A percentile compares a stretch with the other conserved stretches of the same genome.
phyloP scores from a whole-genome alignment of 2,329 filamentous ascomycete genomes.

The Exophiala viscosa region DNA sequence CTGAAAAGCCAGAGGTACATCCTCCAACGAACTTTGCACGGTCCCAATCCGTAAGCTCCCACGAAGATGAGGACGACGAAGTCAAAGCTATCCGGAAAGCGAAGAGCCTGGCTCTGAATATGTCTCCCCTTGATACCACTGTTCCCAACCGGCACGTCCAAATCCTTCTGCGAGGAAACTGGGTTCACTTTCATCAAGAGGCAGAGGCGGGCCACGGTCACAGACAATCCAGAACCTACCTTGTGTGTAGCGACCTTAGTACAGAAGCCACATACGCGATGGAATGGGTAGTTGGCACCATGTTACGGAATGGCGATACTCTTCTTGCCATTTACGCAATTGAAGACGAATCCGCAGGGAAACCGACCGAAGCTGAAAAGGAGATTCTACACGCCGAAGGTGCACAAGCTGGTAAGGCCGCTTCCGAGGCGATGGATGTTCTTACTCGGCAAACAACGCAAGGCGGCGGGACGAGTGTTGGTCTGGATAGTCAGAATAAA shows the following conservation, averaged over 20 bases:
- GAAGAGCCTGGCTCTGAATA: slow-evolving; percentile 75
- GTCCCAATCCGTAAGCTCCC: slow-evolving; percentile 10
- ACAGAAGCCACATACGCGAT: slow-evolving; percentile 92
- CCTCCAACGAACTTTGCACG: slow-evolving; percentile 18
- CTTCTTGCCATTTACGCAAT: slow-evolving; percentile 90
- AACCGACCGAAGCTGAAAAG: slow-evolving; percentile 43
- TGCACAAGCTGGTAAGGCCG: slow-evolving; percentile 69
- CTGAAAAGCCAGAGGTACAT: slow-evolving; percentile 37
- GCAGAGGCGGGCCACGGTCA: slow-evolving; percentile 75
- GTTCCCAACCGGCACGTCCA: slow-evolving; percentile 78
- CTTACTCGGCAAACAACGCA: slow-evolving; percentile 48
- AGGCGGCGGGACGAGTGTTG: slow-evolving; percentile 28
- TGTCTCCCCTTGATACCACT: slow-evolving; percentile 71
- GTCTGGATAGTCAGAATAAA: slow-evolving; percentile 20
- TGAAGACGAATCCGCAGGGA: slow-evolving; percentile 67
- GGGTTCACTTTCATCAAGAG: slow-evolving; percentile 59
- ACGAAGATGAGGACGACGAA: slow-evolving; percentile 62
- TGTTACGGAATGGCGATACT: slow-evolving; percentile 89
- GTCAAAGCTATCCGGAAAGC: slow-evolving; percentile 81
- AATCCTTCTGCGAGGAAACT: slow-evolving; percentile 88
- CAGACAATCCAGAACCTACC: slow-evolving; percentile 77
- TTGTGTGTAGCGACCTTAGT: slow-evolving; percentile 93
- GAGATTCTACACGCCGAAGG: slow-evolving; percentile 56
- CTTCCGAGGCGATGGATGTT: slow-evolving; percentile 66
- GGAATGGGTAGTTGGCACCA: slow-evolving; percentile 96